Conservation (phyloP, 1,284 basidiomycete genomes). For the Leccinum subrobustum region DNA sequence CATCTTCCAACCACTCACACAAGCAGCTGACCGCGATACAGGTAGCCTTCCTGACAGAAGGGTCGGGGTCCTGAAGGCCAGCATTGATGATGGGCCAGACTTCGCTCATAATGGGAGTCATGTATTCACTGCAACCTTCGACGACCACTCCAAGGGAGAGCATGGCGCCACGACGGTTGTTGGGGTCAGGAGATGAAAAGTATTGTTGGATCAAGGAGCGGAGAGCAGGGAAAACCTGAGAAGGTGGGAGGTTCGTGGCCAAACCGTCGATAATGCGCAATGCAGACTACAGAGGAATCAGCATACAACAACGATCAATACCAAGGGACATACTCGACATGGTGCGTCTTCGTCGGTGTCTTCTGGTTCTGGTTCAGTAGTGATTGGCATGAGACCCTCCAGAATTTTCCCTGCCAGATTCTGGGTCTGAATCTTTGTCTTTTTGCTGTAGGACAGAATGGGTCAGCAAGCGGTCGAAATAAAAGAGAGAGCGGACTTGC, state of each 20-base stretch:
- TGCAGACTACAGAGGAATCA: conserved; percentile 59
- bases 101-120: conserved; percentile 89
- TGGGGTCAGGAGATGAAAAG: conserved; percentile 77
- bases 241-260: conserved; percentile 91
- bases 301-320: conserved; percentile 3
- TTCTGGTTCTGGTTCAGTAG: conserved; percentile 85
- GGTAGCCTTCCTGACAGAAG: conserved; percentile 89
- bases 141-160: conserved; percentile 95
- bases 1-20: conserved; percentile 41
- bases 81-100: conserved; percentile 81
- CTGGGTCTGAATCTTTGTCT: conserved; percentile 44
- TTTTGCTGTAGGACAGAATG: conserved; percentile 67
- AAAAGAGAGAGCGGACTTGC: conserved; percentile 38
- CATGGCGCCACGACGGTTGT: conserved; percentile 88
- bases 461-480: neutral
- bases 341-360: conserved; percentile 92
- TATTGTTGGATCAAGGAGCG: conserved; percentile 81
- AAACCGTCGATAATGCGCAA: conserved; percentile 95
- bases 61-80: conserved; percentile 83
- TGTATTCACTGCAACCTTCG: conserved; percentile 98
- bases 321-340: conserved; percentile 65
- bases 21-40: conserved; percentile 95
- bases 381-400: conserved; percentile 91
- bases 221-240: conserved; percentile 95
- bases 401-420: conserved; percentile 89